Evolutionary conservation across 1,284 basidiomycete species (phyloP).

Genomic region (Cutaneotrichosporon sp.): DNA sequence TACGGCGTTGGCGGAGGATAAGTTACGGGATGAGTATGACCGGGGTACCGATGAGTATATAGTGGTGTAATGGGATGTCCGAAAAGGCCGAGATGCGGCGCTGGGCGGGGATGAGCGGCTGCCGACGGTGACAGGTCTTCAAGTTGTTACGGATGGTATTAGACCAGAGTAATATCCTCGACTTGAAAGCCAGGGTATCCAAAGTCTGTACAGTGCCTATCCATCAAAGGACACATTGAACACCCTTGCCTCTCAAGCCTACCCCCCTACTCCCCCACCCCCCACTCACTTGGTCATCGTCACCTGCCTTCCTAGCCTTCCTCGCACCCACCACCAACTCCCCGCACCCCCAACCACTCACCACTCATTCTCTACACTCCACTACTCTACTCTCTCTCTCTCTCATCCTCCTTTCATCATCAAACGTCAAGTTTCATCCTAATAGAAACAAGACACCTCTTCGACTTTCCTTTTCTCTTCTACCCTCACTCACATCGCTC

Average conservation of each 20-base stretch:
- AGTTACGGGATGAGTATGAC: not conserved
- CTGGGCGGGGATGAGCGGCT: not conserved
- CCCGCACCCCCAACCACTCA: not conserved
- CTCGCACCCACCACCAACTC: not conserved
- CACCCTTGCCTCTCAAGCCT: not conserved
- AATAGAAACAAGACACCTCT: slow-evolving; percentile 1
- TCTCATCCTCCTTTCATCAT: not conserved
- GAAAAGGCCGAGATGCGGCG: slow-evolving; percentile 7
- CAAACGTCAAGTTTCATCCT: not conserved
- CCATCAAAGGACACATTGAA: not conserved
- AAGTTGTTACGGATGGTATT: not conserved
- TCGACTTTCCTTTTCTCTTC: slow-evolving; percentile 1
- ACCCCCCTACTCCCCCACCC: too few relatives aligned
- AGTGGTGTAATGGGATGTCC: not conserved
- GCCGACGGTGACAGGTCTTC: not conserved
- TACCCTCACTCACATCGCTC: slow-evolving; percentile 3
- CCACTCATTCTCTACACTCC: not conserved
- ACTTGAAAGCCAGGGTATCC: not conserved
- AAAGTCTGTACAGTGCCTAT: too few relatives aligned
- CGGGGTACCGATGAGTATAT: not conserved
- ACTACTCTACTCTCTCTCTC: slow-evolving; percentile 1
- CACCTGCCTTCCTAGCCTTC: not conserved
- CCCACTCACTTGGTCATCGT: not conserved
- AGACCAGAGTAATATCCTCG: not conserved
- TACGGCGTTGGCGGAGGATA: not conserved